Evolutionary conservation across 768 basidiomycete species (phyloP), one percentile per base, ranked within the genome.

Genomic region (Mycena chlorophos): DNA sequence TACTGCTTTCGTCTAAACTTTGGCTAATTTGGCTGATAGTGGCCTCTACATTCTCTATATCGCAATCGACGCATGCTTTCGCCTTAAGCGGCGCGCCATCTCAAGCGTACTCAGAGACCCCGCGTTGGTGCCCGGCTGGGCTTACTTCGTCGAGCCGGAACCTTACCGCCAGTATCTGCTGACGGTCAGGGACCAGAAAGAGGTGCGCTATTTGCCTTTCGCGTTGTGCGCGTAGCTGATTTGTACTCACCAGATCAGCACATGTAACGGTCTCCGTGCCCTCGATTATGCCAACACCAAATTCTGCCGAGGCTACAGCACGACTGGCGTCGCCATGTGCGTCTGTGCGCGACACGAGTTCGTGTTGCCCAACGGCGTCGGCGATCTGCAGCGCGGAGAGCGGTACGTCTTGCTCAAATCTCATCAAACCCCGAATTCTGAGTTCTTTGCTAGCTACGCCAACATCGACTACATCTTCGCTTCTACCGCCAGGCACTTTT

Each of bases 381-480:
- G 50, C 0, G 58, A 67, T 23, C 37, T 66, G 0, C 63, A 64
- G 52, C 57, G 60, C 13, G 63, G 65, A 1, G 57, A 66, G n/a
- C 28, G 52, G 52, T 53, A 46, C 13, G 51, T 42, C 3, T 45
- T 10, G 5, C 19, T 2, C 20, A 38, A 27, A 6, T 20, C 31
- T 8, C 31, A 34, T 17, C 31, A 34, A 8, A 17, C 17, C 17
- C 31, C 31, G 31, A n/a, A n/a, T 17, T 34, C 8, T 8, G 8
- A 8, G 17, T n/a, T n/a, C 17, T 8, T 17, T 34, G 8, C 8
- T 17, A 66, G 65, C 42, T 61, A 58, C 14, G 26, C 46, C 8
- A 66, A 66, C 19, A 57, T 66, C 50, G 59, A 66, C 23, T 66
- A 51, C 25, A 3, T 65, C 1, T 42, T 63, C 14, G 31, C 58